Conservation (phyloP, 2,329 filamentous ascomycete genomes). For the Phaeoacremonium minimum region DNA sequence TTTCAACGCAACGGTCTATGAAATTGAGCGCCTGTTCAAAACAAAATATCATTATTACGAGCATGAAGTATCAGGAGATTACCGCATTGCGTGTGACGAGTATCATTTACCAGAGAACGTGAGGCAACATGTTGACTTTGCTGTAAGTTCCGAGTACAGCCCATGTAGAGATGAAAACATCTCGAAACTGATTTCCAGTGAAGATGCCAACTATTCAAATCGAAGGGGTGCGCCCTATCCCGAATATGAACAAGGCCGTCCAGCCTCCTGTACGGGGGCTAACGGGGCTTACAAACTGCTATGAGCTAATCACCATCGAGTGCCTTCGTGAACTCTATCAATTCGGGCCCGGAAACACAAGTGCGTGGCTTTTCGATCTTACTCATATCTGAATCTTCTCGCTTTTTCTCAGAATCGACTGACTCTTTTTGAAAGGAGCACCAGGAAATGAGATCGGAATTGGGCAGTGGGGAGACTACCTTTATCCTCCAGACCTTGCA, state of each 20-base stretch:
- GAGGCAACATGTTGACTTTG: constrained; percentile 12
- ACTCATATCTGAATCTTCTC: constrained; percentile 11
- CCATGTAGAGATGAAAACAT: too few relatives aligned
- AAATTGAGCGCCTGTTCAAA: constrained; percentile 18
- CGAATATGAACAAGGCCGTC: too few relatives aligned
- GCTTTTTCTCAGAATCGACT: constrained; percentile 8
- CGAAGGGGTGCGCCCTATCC: constrained; percentile 6
- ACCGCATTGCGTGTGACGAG: constrained; percentile 12
- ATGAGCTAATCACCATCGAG: too few relatives aligned
- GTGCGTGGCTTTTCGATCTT: constrained; percentile 5
- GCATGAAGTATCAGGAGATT: constrained; percentile 14
- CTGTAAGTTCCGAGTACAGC: constrained; percentile 8
- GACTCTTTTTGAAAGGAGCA: too few relatives aligned
- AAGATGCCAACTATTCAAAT: too few relatives aligned
- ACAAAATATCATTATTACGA: constrained; percentile 18
- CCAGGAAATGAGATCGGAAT: constrained; percentile 15
- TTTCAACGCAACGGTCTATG: constrained; percentile 17
- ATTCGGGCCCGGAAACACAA: constrained; percentile 9
- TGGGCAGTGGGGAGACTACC: constrained; percentile 24
- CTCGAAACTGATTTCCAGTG: too few relatives aligned
- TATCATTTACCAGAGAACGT: constrained; percentile 12
- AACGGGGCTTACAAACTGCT: too few relatives aligned
- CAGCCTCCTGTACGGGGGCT: too few relatives aligned
- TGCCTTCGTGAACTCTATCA: too few relatives aligned
- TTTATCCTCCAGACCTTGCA: constrained; percentile 27